phyloP scores from a whole-genome alignment of 1,284 basidiomycete species.

The Phenoliferia sp. region DNA sequence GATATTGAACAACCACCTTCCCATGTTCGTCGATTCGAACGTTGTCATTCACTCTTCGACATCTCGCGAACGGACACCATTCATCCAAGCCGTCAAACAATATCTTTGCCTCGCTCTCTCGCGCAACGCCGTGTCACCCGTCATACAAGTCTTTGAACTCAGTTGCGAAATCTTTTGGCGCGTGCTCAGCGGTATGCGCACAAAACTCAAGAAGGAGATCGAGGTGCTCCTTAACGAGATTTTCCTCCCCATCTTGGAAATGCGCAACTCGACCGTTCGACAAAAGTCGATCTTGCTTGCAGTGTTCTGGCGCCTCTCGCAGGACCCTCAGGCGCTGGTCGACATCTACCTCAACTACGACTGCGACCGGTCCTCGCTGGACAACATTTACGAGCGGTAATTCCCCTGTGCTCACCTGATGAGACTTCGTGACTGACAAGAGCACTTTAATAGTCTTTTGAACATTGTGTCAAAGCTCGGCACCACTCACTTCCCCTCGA shows the following conservation, averaged over 20 bases:
- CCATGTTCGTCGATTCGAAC: slow-evolving; percentile 75
- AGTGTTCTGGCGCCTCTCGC: slow-evolving; percentile 73
- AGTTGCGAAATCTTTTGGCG: slow-evolving; percentile 99
- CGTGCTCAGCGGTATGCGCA: slow-evolving; percentile 85
- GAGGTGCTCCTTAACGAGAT: slow-evolving; percentile 98
- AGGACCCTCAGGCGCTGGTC: slow-evolving; percentile 91
- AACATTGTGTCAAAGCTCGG: slow-evolving; percentile 90
- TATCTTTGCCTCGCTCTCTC: slow-evolving; percentile 91
- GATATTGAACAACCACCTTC: slow-evolving; percentile 86
- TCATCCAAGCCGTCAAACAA: slow-evolving; percentile 87
- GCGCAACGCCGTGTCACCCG: slow-evolving; percentile 90
- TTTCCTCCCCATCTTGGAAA: slow-evolving; percentile 97
- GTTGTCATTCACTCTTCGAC: slow-evolving; percentile 85
- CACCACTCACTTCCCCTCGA: slow-evolving; percentile 59
- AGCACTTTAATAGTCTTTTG: slow-evolving; percentile 59
- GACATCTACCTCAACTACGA: slow-evolving; percentile 98
- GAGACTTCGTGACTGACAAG: slow-evolving; percentile 2
- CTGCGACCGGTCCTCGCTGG: slow-evolving; percentile 83
- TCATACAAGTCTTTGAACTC: slow-evolving; percentile 95
- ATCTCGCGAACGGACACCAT: slow-evolving; percentile 75
- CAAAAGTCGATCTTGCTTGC: slow-evolving; percentile 87
- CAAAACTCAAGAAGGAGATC: slow-evolving; percentile 99
- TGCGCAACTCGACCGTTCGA: slow-evolving; percentile 91
- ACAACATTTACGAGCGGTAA: slow-evolving; percentile 94
- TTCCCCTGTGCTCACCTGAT: slow-evolving; percentile 13